Evolutionary conservation across 345 rosid genomes (phyloP).

Genomic region (Murraya koenigii): DNA sequence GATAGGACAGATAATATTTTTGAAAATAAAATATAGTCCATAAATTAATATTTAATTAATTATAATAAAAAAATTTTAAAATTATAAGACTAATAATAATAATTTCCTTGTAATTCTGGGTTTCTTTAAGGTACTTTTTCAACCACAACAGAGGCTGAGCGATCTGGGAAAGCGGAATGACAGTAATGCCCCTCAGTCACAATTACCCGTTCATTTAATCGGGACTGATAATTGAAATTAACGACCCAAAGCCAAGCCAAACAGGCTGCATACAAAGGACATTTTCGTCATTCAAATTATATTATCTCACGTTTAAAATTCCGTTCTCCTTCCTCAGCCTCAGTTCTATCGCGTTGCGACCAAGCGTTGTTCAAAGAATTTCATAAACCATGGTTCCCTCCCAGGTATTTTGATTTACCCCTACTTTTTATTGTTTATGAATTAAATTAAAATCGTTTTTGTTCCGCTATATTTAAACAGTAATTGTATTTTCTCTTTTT

Average conservation of each 20-base stretch:
- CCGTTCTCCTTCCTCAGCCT: not conserved
- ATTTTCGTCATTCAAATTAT: not conserved
- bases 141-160: not conserved
- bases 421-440: not conserved
- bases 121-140: no score
- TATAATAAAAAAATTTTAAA: no score
- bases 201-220: not conserved
- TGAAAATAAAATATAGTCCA: no score
- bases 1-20: no score
- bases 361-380: not conserved
- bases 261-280: not conserved
- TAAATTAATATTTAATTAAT: no score
- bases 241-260: not conserved
- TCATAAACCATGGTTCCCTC: conserved; percentile 11
- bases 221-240: not conserved
- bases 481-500: not conserved
- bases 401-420: conserved; percentile 2
- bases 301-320: not conserved
- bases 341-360: not conserved
- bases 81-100: no score
- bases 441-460: not conserved
- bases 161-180: not conserved
- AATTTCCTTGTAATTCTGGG: no score
- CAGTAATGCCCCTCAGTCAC: not conserved
- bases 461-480: not conserved